Base-by-base conservation (phyloP, 108 stramenopile species). In the Skeletonema costatum region DNA sequence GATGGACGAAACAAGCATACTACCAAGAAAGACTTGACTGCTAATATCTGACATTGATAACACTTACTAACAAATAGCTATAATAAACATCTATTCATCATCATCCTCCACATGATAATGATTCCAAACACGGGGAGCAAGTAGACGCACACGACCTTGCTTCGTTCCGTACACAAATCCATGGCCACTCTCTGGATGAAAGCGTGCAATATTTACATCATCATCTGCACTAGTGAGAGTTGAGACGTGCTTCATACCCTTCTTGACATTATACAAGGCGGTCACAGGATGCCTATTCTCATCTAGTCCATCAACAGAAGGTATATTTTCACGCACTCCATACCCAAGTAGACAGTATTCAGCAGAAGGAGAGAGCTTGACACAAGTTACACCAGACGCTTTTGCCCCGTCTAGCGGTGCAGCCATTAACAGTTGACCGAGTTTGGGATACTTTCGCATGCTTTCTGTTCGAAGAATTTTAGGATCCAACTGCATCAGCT, bases 141-240 rank as follows among this genome's bases (percentile, higher is more conserved):
- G 62, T 33, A 96, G 85, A 35, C 92, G 83, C 5, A 96, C 92
- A 44, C 95, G 82, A 32, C 98, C 98, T 75, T 97, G 97, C 73
- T 97, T 97, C 30, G 98, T 98, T 10, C 98, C 98, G 80, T 98
- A 98, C 30, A 96, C 94, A 75, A 97, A 96, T n/a, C 98, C 98
- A 76, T 90, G 81, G 10, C 97, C 98, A 58, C 95, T 92, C 65
- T 90, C 85, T 7, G 98, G 98, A 82, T 99, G 98, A 76, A 99
- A 99, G 61, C 96, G 82, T 25, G 97, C 97, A 80, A 98, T 98
- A 60, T 99, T 99, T 31, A 99, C 97, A 85, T 98, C 98, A 62
- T 98, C 98, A 21, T 95, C 93, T 7, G 73, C 86, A 53, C 88
- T 87, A 1, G 89, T 82, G 71, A 95, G 86, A 42, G 90, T 95